Base-by-base conservation (phyloP, 2,329 filamentous ascomycete species). In the Stachybotrys chlorohalonatus region DNA sequence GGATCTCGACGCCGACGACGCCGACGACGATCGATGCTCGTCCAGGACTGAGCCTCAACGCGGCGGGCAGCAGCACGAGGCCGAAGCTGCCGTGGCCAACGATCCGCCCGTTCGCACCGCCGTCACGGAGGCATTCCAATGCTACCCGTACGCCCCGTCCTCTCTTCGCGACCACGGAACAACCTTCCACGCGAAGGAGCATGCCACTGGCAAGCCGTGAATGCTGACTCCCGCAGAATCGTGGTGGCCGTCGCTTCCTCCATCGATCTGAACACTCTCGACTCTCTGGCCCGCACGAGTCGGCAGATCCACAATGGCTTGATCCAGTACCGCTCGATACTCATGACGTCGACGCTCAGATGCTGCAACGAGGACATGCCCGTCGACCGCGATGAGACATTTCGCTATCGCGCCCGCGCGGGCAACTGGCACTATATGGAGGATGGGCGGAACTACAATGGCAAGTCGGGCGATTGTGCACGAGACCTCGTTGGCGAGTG, bases 401-500 rank as follows among this genome's bases (percentile, higher is more conserved):
- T 83, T 59, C 76, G 83, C 15, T 83, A 80, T 62, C 77, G 82
- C 31, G 69, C 81, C 49, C 75, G 80, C 54, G 79, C 80, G 36
- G 73, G 75, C 42, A 80, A 81, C 66, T 83, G 78, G 79, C 79
- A 76, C 64, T 82, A 83, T 62, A 80, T 84, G 74, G 75, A 82
- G 57, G 76, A 82, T 54, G 73, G 73, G 48, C 72, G 82, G 13
- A 62, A 78, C 54, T 76, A 75, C 61, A 74, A 77, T 58, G 86
- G 87, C 53, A 93, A 90, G 70, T 78, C 88, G 31, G 85, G 88
- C 6, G 79, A 80, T 62, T 97, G 93, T 67, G 93, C 93, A 24
- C 80, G 90, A 57, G 93, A 96, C 69, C 82, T 95, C 82, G 93
- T 97, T 6, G 82, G 79, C 47, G 86, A 87, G 61, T 96, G 93